Evolutionary conservation across 768 basidiomycete genomes (phyloP).

Genomic region (Tremella yokohamensis): DNA sequence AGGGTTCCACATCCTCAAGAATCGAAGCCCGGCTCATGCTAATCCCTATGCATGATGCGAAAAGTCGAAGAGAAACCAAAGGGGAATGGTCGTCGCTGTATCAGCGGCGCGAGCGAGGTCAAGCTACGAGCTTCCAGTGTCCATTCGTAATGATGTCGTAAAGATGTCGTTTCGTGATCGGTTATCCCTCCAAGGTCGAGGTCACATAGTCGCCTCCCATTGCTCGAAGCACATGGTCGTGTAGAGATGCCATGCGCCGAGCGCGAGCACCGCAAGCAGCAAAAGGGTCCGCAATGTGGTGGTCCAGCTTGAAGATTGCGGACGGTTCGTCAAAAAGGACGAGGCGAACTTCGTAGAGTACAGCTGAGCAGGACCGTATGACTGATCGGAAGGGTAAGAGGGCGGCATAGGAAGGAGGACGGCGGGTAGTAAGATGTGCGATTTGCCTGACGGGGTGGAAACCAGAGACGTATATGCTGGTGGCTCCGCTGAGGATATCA

Average conservation of each 20-base stretch:
- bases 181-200: no score
- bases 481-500: neutral
- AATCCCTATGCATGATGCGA: no score
- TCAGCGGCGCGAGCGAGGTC: no score
- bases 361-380: conserved; percentile 1
- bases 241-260: conserved; percentile 1
- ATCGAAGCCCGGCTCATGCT: no score
- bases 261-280: neutral
- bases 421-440: conserved; percentile 1
- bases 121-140: no score
- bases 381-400: neutral
- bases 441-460: neutral
- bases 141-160: no score
- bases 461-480: neutral
- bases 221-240: neutral
- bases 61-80: no score
- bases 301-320: neutral
- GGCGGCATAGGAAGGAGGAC: neutral
- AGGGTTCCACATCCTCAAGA: no score
- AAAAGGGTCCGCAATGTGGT: neutral
- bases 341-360: neutral
- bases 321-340: neutral
- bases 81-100: no score
- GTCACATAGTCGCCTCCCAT: neutral
- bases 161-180: no score